Percentiles rank a stretch among this genome's conserved stretches.
Conservation (phyloP, 176 grass and related monocot genomes). For the Triticum monococcum region DNA sequence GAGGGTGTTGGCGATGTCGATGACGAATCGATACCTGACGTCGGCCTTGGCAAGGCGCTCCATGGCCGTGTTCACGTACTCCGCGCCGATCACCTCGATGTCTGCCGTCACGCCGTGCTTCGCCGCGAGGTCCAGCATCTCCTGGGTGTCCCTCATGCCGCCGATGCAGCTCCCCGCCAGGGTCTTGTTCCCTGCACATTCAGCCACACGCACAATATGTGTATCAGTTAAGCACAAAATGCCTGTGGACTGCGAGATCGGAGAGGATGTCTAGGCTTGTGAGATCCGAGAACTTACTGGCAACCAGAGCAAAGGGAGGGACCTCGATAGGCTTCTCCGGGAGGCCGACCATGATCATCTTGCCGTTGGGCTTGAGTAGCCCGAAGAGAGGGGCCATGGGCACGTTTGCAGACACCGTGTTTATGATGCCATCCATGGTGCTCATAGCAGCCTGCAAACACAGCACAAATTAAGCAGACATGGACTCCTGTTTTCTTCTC, state of each 20-base stretch:
- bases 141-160: conserved; percentile 63
- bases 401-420: conserved; percentile 51
- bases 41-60: conserved; percentile 59
- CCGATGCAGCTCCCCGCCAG: conserved; percentile 58
- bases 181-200: conserved; percentile 37
- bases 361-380: conserved; percentile 47
- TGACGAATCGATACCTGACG: conserved; percentile 69
- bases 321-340: conserved; percentile 6
- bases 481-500: neutral
- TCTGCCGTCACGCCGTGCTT: conserved; percentile 55
- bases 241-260: too few species aligned
- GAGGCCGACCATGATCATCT: conserved; percentile 52
- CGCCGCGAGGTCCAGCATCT: conserved; percentile 58
- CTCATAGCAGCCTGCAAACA: conserved; percentile 28
- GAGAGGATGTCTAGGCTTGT: neutral
- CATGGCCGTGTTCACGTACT: conserved; percentile 62
- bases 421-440: conserved; percentile 31
- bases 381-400: conserved; percentile 16
- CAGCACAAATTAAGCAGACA: neutral
- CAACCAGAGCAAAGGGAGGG: conserved; percentile 34
- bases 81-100: conserved; percentile 43
- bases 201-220: neutral
- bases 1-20: conserved; percentile 74
- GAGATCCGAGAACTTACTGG: neutral
- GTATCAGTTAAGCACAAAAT: neutral